Evolutionary conservation across 2,329 filamentous ascomycete species (phyloP).

Genomic region (Fusarium liriodendri): DNA sequence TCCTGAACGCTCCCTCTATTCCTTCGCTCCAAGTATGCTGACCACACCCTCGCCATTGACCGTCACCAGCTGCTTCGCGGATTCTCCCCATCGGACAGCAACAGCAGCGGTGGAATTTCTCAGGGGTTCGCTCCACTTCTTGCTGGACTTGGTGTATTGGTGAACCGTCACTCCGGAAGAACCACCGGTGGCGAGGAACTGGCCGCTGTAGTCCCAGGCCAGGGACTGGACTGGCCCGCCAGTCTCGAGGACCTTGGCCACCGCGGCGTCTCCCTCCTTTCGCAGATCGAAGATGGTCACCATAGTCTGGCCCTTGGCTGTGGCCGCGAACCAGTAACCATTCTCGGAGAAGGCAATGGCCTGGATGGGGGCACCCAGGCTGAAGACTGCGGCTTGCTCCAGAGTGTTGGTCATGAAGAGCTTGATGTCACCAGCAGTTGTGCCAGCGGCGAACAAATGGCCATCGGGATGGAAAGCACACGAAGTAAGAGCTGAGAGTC

Average conservation of each 20-base stretch:
- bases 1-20: slow-evolving; percentile 44
- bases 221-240: slow-evolving; percentile 82
- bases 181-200: slow-evolving; percentile 88
- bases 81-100: slow-evolving; percentile 80
- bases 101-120: slow-evolving; percentile 79
- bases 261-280: slow-evolving; percentile 85
- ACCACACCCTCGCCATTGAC: slow-evolving; percentile 81
- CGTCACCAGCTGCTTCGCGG: slow-evolving; percentile 79
- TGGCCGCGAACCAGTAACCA: slow-evolving; percentile 92
- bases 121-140: slow-evolving; percentile 89
- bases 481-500: slow-evolving; percentile 72
- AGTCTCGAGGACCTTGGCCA: slow-evolving; percentile 86
- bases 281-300: slow-evolving; percentile 93
- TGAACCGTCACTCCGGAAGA: slow-evolving; percentile 85
- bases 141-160: slow-evolving; percentile 87
- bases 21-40: slow-evolving; percentile 72
- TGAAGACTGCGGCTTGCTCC: slow-evolving; percentile 80
- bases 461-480: slow-evolving; percentile 95
- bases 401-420: slow-evolving; percentile 89
- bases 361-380: slow-evolving; percentile 75
- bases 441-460: slow-evolving; percentile 90
- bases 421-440: slow-evolving; percentile 82
- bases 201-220: slow-evolving; percentile 94
- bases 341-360: slow-evolving; percentile 93
- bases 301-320: slow-evolving; percentile 78